Base-by-base conservation (phyloP, 2,329 filamentous ascomycete species). In the Cytospora leucostoma region DNA sequence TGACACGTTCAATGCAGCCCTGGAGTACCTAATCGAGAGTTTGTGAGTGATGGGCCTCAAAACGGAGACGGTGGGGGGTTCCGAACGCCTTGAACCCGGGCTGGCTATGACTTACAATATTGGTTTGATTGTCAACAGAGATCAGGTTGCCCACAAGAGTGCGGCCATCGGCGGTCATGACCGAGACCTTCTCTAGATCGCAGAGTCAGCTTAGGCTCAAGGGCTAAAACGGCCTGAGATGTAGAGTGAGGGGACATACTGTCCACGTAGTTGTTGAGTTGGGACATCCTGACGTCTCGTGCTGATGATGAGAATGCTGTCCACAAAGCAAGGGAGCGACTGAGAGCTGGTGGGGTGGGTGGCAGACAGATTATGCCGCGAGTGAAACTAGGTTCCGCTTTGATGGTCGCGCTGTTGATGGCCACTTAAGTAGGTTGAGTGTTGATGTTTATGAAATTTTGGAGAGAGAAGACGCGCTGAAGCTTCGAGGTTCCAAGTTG, bases 91-190 rank as follows among this genome's bases (percentile, higher is more conserved):
- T 44, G 17, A 10, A 32, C 27, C 8, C 2, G 32, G 27, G 52
- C 52, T 35, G 56, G 51, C 0, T 27, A 37, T n/a, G 32, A 68
- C 78, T 66, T 77, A 88, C 86, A 67, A 99, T 80, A 77, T 99
- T 99, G 69, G 95, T 98, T 71, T 90, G 87, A 77, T 97, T 89
- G 76, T 99, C 95, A 74, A 90, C 93, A 52, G 91, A 92, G 56
- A 94, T 82, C 60, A 99, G 86, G 2, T 84, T 93, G 65, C 95
- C 95, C 66, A 92, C 84, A 27, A 94, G 80, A 54, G 92, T 96
- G 71, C 94, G 89, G 58, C 94, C 95, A 77, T 98, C 95, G 70
- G 92, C 90, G 34, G 95, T 98, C 67, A 98, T 85, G 72, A 98
- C 89, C 64, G 93, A 84, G 70, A 98, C 92, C 77, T 92, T 96